A percentile compares a stretch with the other conserved stretches of the same genome.
phyloP scores from a whole-genome alignment of 805 yeast species.

The Barnettozyma vustinii region DNA sequence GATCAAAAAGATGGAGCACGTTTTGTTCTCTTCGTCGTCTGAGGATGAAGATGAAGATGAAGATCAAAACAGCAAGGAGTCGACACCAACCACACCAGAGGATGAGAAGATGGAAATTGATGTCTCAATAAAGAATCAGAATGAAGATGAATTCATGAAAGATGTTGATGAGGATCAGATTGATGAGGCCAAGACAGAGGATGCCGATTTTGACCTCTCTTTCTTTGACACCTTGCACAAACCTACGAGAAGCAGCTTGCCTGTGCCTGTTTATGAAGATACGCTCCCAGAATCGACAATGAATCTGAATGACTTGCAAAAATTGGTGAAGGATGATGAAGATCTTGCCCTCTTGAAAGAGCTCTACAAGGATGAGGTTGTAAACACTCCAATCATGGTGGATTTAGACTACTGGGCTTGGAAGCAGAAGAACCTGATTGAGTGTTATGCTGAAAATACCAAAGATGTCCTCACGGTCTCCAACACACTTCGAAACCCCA shows the following conservation, averaged over 20 bases:
- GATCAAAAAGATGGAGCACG: neutral
- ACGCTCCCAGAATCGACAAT: slow-evolving; percentile 22
- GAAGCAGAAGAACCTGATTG: slow-evolving; percentile 40
- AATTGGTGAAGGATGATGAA: slow-evolving; percentile 64
- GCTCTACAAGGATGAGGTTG: slow-evolving; percentile 27
- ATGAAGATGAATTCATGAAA: neutral
- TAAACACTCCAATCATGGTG: slow-evolving; percentile 12
- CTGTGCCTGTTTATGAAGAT: slow-evolving; percentile 52
- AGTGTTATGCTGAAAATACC: neutral
- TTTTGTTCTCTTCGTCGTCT: slow-evolving; percentile 23
- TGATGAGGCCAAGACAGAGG: slow-evolving; percentile 6
- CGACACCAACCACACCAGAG: slow-evolving; percentile 26
- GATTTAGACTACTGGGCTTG: slow-evolving; percentile 57
- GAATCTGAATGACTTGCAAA: slow-evolving; percentile 47
- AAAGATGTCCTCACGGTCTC: slow-evolving; percentile 26
- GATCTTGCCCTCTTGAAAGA: slow-evolving; percentile 53
- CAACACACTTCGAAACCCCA: slow-evolving; percentile 30
- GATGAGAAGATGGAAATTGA: slow-evolving; percentile 24
- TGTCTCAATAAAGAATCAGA: slow-evolving; percentile 3
- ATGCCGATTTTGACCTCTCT: slow-evolving; percentile 17
- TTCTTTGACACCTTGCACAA: slow-evolving; percentile 34
- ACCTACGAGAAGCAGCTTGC: slow-evolving; percentile 44
- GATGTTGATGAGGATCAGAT: neutral
- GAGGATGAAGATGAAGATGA: slow-evolving; percentile 28
- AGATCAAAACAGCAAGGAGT: slow-evolving; percentile 22